Evolutionary conservation across 352 stramenopile species (phyloP), one percentile per base, ranked within the genome.

Genomic region (Pythium brachiatum): DNA sequence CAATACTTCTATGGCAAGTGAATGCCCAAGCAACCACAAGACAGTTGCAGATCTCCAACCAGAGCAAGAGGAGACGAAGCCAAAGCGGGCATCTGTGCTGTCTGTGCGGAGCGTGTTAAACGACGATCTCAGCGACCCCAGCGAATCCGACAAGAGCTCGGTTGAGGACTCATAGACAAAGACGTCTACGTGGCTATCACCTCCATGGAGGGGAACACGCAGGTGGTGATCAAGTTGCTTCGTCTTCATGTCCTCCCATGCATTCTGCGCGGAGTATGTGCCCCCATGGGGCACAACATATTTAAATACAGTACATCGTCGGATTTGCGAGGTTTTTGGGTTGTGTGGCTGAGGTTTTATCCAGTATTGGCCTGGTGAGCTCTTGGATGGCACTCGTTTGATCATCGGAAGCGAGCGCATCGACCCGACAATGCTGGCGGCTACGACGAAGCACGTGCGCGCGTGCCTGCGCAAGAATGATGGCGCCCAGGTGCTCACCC

Each of bases 401-500:
- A 68, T 61, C 60, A 48, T 31, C 59, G 23, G 29, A 21, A n/a
- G n/a, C 43, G 7, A 41, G 25, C 44, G n/a, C 13, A 20, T 38
- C 46, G 46, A 44, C 54, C n/a, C 29, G 41, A 54, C 29, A 36
- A 69, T 70, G 64, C 47, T 70, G 51, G 64, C 63, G 31, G 43
- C 56, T n/a, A 62, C 63, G 41, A 65, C 64, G 41, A 62, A 64
- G 52, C 57, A 64, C 36, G 51, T 54, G 51, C 57, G 51, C 36
- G 57, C 52, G 51, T 70, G 65, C 23, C 59, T 68, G 47, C 70
- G 77, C 66, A 78, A 73, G 62, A 77, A 74, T 55, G 70, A 82
- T 56, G 70, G 59, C 70, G 67, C 72, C 44, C 68, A 75, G 60
- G 57, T 78, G 34, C 70, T 83, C 20, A 57, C 66, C n/a, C 82